Evolutionary conservation across 2,329 filamentous ascomycete species (phyloP).

Genomic region (Colletotrichum kahawae): DNA sequence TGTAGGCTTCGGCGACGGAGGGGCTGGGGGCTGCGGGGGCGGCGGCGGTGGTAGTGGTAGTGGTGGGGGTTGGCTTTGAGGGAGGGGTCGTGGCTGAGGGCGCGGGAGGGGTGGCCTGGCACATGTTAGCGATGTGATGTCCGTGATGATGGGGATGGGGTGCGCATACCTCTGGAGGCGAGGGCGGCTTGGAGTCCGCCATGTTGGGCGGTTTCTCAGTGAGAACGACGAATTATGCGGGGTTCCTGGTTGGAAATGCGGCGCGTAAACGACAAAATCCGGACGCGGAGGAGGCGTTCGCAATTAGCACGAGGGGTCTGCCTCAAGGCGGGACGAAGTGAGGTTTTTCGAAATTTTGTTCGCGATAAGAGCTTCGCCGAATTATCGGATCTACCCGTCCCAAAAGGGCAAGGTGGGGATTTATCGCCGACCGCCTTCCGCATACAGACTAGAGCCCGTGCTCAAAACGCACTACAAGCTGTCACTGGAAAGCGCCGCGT

Average conservation of each 20-base stretch:
- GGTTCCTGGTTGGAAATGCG: accelerated
- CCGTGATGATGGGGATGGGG: background rate
- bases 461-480: background rate
- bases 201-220: background rate
- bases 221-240: background rate
- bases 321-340: background rate
- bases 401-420: background rate
- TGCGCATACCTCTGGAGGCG: conserved; percentile 21
- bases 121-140: background rate
- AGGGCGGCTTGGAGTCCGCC: conserved; percentile 28
- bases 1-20: conserved; percentile 34
- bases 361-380: conserved; percentile 21
- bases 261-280: background rate
- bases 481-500: background rate
- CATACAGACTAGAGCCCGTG: background rate
- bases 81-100: background rate
- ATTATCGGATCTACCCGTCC: conserved; percentile 18
- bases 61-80: background rate
- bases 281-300: background rate
- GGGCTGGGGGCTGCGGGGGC: conserved; percentile 28
- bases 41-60: background rate
- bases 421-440: background rate
- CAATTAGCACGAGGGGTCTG: background rate
- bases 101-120: conserved; percentile 5
- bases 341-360: conserved; percentile 21